These are phyloP conservation scores for Phaeophleospora eucalypticola DNA, from an alignment of 2,329 filamentous ascomycete genomes.

Conservation along the genomic window DNA sequence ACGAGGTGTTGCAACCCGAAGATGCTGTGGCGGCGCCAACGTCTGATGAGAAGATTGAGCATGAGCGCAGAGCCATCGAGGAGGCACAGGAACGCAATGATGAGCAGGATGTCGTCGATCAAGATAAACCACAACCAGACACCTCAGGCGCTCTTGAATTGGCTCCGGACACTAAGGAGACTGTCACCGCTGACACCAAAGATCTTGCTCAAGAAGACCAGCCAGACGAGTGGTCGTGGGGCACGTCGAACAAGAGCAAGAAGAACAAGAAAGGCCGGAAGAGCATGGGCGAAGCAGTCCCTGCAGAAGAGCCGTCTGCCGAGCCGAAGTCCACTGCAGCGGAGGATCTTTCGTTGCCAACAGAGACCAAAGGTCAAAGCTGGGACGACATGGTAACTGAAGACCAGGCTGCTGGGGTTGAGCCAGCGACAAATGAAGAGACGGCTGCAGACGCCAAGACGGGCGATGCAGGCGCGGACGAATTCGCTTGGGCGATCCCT, in stretches of 20 bases:
- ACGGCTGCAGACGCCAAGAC: neutral
- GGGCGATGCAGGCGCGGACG: neutral
- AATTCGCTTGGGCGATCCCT: neutral
- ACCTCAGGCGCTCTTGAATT: constrained; percentile 8
- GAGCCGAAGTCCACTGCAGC: neutral
- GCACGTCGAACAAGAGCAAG: constrained; percentile 13
- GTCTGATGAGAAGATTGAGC: neutral
- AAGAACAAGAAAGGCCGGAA: constrained; percentile 16
- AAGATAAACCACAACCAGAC: no score
- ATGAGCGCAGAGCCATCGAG: neutral
- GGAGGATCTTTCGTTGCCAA: neutral
- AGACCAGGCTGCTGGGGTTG: neutral
- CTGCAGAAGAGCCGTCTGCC: neutral
- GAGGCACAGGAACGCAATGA: neutral
- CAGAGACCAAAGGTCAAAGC: neutral
- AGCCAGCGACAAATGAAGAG: neutral
- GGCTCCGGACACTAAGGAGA: constrained; percentile 8
- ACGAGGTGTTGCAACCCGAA: neutral
- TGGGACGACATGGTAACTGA: neutral
- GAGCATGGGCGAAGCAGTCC: neutral
- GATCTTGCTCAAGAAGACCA: no score
- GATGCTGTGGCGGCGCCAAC: neutral
- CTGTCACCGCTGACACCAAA: no score
- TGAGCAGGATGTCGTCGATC: neutral
- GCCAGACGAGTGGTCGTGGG: no score